Conservation (phyloP, 352 stramenopile genomes). For the Pythium rishiriense region DNA sequence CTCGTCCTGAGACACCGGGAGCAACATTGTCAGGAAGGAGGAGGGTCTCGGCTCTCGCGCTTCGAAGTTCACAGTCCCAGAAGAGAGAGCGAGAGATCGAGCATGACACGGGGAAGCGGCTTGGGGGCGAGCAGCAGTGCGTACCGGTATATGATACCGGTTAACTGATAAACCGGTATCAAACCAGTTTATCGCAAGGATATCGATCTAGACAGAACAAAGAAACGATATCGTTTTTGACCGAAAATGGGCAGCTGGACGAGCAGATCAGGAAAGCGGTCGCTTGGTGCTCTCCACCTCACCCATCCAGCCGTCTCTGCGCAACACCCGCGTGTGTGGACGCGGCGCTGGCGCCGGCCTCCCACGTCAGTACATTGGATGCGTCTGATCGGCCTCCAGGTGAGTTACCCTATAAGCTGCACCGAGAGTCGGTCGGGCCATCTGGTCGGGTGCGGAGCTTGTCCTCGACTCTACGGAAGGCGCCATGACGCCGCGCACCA, state of each 20-base stretch:
- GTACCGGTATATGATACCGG: neutral
- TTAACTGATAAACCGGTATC: neutral
- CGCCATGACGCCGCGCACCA: neutral
- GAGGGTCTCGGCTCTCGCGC: neutral
- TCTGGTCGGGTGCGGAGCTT: neutral
- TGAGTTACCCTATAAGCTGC: too few relatives aligned
- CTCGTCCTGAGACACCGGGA: slow-evolving; percentile 28
- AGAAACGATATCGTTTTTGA: neutral
- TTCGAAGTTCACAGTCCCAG: neutral
- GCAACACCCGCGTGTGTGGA: neutral
- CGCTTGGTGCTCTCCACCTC: neutral
- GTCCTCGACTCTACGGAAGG: neutral
- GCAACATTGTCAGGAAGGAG: slow-evolving; percentile 25
- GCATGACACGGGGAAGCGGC: slow-evolving; percentile 16
- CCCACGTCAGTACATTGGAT: neutral
- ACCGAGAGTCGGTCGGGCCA: slow-evolving; percentile 6
- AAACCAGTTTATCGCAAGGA: neutral
- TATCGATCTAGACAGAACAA: neutral
- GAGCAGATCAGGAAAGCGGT: too few relatives aligned
- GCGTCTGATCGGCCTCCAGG: neutral
- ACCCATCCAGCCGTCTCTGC: slow-evolving; percentile 11
- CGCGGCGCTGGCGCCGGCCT: too few relatives aligned
- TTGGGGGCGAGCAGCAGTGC: neutral
- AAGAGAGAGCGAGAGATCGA: too few relatives aligned
- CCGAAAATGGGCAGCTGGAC: too few relatives aligned